phyloP scores from a whole-genome alignment of 2,329 filamentous ascomycete genomes.

The Coniosporium tulheliwenetii region DNA sequence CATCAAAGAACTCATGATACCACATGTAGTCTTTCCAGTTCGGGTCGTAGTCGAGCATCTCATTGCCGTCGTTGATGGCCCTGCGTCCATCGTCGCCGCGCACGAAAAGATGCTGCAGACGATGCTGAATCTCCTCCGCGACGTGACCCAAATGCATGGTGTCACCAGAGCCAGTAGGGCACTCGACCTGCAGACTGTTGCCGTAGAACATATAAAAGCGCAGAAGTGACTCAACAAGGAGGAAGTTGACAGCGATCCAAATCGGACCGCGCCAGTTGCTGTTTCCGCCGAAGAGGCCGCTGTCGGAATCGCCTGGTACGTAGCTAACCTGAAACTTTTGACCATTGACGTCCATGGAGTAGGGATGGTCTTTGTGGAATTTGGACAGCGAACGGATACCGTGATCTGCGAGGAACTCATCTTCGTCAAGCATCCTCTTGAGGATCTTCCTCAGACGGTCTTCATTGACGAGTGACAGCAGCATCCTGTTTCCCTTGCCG shows the following conservation, averaged over 20 bases:
- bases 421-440: slow-evolving; percentile 81
- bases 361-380: slow-evolving; percentile 77
- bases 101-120: slow-evolving; percentile 80
- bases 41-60: slow-evolving; percentile 78
- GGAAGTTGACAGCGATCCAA: slow-evolving; percentile 92
- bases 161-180: slow-evolving; percentile 82
- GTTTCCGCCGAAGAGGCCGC: slow-evolving; percentile 87
- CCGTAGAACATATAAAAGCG: slow-evolving; percentile 96
- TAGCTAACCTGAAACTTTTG: slow-evolving; percentile 80
- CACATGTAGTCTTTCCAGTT: slow-evolving; percentile 88
- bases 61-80: slow-evolving; percentile 73
- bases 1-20: slow-evolving; percentile 98
- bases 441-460: slow-evolving; percentile 83
- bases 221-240: slow-evolving; percentile 86
- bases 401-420: slow-evolving; percentile 80
- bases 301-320: slow-evolving; percentile 90
- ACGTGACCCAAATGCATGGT: slow-evolving; percentile 93
- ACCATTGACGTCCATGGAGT: slow-evolving; percentile 90
- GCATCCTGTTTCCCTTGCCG: slow-evolving; percentile 75
- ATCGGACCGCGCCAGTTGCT: slow-evolving; percentile 94
- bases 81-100: slow-evolving; percentile 72
- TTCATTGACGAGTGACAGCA: slow-evolving; percentile 82
- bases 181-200: slow-evolving; percentile 75
- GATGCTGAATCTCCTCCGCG: slow-evolving; percentile 87
- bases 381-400: slow-evolving; percentile 88